Conservation (phyloP, 148 eudicot genomes). For the Camellia granthamiana region DNA sequence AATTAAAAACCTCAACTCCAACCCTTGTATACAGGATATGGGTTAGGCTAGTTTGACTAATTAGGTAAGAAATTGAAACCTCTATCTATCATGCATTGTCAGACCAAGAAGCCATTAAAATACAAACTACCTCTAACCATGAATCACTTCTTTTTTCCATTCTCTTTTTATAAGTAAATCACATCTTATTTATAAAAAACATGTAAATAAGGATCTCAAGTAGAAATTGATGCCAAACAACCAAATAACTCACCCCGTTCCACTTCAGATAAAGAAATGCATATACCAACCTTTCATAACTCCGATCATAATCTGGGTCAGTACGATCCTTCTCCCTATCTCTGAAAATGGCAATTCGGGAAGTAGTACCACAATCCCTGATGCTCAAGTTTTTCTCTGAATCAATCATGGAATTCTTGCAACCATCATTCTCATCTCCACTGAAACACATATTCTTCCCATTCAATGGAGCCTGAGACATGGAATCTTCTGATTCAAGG, state of each 20-base stretch:
- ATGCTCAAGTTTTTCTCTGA: slow-evolving; percentile 32
- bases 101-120: not conserved
- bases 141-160: not conserved
- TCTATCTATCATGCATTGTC: not conserved
- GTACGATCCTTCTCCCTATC: slow-evolving; percentile 87
- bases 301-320: slow-evolving; percentile 97
- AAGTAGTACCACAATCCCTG: slow-evolving; percentile 58
- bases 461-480: slow-evolving; percentile 31
- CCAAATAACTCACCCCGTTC: not conserved
- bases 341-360: slow-evolving; percentile 77
- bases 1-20: not conserved
- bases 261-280: slow-evolving; percentile 8
- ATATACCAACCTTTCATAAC: slow-evolving; percentile 61
- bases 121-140: not conserved
- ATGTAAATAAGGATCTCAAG: slow-evolving; percentile 1
- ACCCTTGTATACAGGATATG: not conserved
- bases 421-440: slow-evolving; percentile 56
- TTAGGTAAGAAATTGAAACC: not conserved
- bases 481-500: slow-evolving; percentile 46
- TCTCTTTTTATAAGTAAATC: too few relatives aligned
- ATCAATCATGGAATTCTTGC: slow-evolving; percentile 34
- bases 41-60: not conserved
- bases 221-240: not conserved
- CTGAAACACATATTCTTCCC: slow-evolving; percentile 34
- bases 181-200: not conserved